A percentile compares a stretch with the other conserved stretches of the same genome.
phyloP scores from a whole-genome alignment of 495 filamentous ascomycete genomes.

The Penicillium cataractarum region DNA sequence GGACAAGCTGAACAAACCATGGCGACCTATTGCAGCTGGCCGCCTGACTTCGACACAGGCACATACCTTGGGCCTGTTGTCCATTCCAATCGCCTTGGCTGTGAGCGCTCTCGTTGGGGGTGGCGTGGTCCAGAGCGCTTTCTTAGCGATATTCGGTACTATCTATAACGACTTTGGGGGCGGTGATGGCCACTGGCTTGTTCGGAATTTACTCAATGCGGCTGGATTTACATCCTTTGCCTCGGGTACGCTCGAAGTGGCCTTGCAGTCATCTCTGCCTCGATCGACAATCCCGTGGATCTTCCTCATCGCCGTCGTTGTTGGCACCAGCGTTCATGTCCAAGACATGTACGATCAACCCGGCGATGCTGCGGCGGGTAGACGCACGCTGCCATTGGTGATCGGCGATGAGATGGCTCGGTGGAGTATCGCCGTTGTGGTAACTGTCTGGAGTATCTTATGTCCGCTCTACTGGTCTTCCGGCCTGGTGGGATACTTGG shows the following conservation, averaged over 20 bases:
- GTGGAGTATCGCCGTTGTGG: not conserved
- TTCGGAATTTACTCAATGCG: slow-evolving; percentile 38
- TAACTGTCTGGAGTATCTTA: not conserved
- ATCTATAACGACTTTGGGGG: slow-evolving; percentile 43
- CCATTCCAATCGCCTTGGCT: not conserved
- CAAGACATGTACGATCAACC: slow-evolving; percentile 49
- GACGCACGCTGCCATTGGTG: slow-evolving; percentile 41
- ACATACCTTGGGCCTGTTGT: not conserved
- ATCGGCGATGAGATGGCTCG: slow-evolving; percentile 44
- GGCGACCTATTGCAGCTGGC: slow-evolving; percentile 33
- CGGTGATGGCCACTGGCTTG: slow-evolving; percentile 22
- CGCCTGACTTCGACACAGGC: not conserved
- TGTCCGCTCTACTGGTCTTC: not conserved
- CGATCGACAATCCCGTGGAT: not conserved
- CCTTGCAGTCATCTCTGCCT: not conserved
- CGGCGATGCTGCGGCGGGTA: slow-evolving; percentile 41
- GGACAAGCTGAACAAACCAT: slow-evolving; percentile 43
- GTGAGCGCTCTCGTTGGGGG: not conserved
- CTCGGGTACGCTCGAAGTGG: slow-evolving; percentile 34
- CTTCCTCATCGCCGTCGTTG: not conserved
- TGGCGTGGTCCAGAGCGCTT: not conserved
- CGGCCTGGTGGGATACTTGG: not conserved
- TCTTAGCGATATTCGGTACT: slow-evolving; percentile 27
- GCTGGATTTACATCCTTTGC: slow-evolving; percentile 31
- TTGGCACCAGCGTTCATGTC: slow-evolving; percentile 43